Conservation (phyloP, 73 alveolate genomes). For the Symbiodinium natans region DNA sequence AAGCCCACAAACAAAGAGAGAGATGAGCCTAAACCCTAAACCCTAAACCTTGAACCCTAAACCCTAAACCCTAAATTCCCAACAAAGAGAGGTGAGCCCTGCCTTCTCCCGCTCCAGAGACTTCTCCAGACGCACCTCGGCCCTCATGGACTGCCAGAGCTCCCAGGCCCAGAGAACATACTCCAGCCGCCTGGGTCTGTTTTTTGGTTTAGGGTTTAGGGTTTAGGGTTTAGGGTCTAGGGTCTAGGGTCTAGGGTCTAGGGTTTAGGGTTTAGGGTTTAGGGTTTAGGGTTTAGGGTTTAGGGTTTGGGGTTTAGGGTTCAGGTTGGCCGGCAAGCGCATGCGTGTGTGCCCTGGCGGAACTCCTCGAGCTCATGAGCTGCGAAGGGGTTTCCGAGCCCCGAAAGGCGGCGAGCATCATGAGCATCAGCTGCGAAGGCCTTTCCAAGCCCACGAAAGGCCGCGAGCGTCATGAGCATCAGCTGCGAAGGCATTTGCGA, state of each 20-base stretch:
- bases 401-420: too few relatives aligned
- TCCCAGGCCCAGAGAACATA: conserved; percentile 78
- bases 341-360: too few relatives aligned
- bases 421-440: too few relatives aligned
- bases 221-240: not conserved
- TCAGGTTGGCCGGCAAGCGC: too few relatives aligned
- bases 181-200: conserved; percentile 6
- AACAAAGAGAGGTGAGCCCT: not conserved
- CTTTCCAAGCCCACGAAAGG: too few relatives aligned
- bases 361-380: too few relatives aligned
- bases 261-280: not conserved
- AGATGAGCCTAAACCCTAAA: not conserved
- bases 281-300: too few relatives aligned
- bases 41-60: not conserved
- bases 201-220: not conserved
- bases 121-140: conserved; percentile 55
- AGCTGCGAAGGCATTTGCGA: too few relatives aligned
- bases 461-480: too few relatives aligned
- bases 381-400: too few relatives aligned
- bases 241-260: not conserved
- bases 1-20: too few relatives aligned
- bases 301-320: not conserved
- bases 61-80: not conserved
- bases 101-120: conserved; percentile 35
- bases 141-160: conserved; percentile 51